A percentile compares a stretch with the other conserved stretches of the same genome.
phyloP scores from a whole-genome alignment of 371 early-diverging fungal species.

The Smittium mucronatum region DNA sequence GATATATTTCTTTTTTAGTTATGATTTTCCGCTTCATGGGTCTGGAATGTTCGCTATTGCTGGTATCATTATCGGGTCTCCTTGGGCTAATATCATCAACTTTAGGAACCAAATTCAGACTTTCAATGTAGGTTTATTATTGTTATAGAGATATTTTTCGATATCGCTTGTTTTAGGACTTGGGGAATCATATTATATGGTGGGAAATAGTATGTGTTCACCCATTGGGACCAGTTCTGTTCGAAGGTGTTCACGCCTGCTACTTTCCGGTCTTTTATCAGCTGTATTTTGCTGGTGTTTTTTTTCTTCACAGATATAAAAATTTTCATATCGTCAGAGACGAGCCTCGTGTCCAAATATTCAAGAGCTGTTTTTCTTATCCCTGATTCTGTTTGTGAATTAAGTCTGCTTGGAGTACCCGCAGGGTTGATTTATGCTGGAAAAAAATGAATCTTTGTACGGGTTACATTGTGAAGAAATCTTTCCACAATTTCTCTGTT shows the following conservation, averaged over 20 bases:
- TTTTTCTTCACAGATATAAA: not conserved
- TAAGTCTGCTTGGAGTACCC: not conserved
- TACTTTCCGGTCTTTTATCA: not conserved
- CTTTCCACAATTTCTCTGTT: not conserved
- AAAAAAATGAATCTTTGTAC: not conserved
- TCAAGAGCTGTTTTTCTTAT: not conserved
- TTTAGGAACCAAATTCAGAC: not conserved
- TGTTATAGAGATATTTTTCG: not conserved
- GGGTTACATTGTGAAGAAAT: not conserved
- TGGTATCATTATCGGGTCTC: not conserved
- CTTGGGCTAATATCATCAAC: not conserved
- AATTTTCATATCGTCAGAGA: not conserved
- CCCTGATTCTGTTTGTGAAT: not conserved
- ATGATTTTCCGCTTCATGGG: not conserved
- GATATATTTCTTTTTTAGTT: not conserved
- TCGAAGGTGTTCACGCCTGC: not conserved
- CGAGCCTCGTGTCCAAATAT: not conserved
- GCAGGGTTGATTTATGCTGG: not conserved
- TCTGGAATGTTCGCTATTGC: not conserved
- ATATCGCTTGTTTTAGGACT: not conserved
- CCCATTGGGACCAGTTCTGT: not conserved
- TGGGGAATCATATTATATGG: not conserved
- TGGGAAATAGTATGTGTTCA: not conserved
- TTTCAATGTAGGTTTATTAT: not conserved
- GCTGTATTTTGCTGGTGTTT: not conserved